Percentiles rank a stretch among this genome's conserved stretches.
Conservation (phyloP, 2,329 filamentous ascomycete genomes). For the Hypoxylon sp. region DNA sequence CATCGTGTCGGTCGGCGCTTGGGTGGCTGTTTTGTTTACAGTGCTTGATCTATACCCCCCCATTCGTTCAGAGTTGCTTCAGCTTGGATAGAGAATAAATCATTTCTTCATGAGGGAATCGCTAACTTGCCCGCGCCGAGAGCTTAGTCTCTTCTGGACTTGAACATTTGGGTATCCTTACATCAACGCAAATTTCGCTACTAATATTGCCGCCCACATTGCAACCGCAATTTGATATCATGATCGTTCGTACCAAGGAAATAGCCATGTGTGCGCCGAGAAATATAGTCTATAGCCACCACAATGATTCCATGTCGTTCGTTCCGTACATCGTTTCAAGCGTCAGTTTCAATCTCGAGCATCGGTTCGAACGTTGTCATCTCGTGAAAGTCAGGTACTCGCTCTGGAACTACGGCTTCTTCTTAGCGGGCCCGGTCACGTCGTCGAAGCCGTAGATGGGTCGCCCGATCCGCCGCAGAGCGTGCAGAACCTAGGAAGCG, state of each 20-base stretch:
- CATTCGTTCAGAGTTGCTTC: constrained; percentile 32
- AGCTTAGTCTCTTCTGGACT: neutral
- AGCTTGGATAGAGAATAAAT: constrained; percentile 19
- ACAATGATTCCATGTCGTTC: neutral
- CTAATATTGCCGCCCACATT: neutral
- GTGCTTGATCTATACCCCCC: constrained; percentile 38
- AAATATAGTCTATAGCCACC: neutral
- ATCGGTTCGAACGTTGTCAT: neutral
- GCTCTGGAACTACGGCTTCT: neutral
- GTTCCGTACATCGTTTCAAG: neutral
- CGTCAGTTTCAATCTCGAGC: too few species aligned
- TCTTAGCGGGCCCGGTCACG: neutral
- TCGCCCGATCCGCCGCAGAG: constrained; percentile 60
- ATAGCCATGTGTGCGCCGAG: neutral
- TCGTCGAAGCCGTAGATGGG: constrained; percentile 72
- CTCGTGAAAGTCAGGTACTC: neutral
- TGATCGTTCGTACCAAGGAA: neutral
- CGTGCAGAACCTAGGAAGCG: constrained; percentile 64
- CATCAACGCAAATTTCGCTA: neutral
- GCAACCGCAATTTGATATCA: neutral
- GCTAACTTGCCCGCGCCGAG: neutral
- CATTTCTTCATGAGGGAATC: constrained; percentile 4
- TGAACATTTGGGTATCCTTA: constrained; percentile 26
- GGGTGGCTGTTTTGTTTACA: constrained; percentile 20
- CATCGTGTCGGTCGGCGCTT: constrained; percentile 24